These are phyloP conservation scores for Xanthoparmelia taractica DNA, from an alignment of 495 filamentous ascomycete species.

Conservation along the genomic window DNA sequence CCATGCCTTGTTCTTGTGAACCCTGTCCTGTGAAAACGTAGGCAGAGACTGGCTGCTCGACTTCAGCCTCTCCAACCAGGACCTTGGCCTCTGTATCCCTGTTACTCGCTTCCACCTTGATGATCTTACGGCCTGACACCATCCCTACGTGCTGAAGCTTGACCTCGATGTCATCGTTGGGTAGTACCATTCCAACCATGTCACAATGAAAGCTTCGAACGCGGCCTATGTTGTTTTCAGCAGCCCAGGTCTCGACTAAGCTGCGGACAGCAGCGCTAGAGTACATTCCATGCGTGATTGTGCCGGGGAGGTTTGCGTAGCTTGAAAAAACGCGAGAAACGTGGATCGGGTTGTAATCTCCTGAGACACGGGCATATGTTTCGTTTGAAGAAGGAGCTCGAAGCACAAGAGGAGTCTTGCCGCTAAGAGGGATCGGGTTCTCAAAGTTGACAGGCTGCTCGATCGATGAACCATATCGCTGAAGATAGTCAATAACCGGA, in stretches of 20 bases:
- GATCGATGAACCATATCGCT: slow-evolving; percentile 84
- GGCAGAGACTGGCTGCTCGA: slow-evolving; percentile 93
- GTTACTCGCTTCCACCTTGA: slow-evolving; percentile 93
- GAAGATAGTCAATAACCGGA: slow-evolving; percentile 91
- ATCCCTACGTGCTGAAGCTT: slow-evolving; percentile 95
- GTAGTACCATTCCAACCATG: slow-evolving; percentile 94
- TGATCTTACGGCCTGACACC: slow-evolving; percentile 96
- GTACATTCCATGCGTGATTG: slow-evolving; percentile 99
- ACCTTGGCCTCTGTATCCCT: slow-evolving; percentile 94
- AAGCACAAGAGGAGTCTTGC: slow-evolving; percentile 77
- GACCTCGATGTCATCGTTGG: slow-evolving; percentile 88
- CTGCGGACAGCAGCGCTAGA: slow-evolving; percentile 94
- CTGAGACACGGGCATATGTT: slow-evolving; percentile 93
- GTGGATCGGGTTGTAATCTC: slow-evolving; percentile 98
- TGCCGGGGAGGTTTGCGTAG: slow-evolving; percentile 90
- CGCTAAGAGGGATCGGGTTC: slow-evolving; percentile 89
- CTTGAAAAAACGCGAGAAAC: slow-evolving; percentile 91
- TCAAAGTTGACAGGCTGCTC: slow-evolving; percentile 97
- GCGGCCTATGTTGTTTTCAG: slow-evolving; percentile 95
- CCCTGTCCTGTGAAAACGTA: slow-evolving; percentile 99
- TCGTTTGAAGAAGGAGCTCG: slow-evolving; percentile 95
- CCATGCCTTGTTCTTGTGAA: slow-evolving; percentile 98
- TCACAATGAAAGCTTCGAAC: slow-evolving; percentile 94
- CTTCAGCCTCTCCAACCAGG: slow-evolving; percentile 87
- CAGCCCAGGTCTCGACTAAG: slow-evolving; percentile 98